phyloP scores from a whole-genome alignment of 352 stramenopile species.

The Globisporangium cystogenes region DNA sequence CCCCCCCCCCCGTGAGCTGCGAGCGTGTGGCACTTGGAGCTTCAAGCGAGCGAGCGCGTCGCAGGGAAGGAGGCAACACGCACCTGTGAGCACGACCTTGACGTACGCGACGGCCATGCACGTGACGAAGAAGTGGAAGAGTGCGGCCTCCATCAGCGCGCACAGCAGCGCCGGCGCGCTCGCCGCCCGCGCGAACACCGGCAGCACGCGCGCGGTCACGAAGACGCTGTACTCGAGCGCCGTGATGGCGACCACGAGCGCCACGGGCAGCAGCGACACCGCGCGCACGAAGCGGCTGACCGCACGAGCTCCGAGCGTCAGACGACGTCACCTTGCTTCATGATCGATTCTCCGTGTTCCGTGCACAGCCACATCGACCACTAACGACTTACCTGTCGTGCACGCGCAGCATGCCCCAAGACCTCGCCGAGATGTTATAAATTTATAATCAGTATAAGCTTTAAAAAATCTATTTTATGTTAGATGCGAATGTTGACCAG shows the following conservation, averaged over 20 bases:
- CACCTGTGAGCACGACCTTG: conserved; percentile 74
- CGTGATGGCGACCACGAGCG: conserved; percentile 53
- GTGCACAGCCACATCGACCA: no score
- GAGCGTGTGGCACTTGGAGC: no score
- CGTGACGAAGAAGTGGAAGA: conserved; percentile 58
- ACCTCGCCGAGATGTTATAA: background rate
- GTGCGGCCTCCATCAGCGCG: conserved; percentile 25
- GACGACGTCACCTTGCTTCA: no score
- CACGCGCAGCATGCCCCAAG: conserved; percentile 49
- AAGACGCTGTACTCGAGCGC: conserved; percentile 70
- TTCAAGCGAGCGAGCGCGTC: no score
- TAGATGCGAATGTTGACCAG: no score
- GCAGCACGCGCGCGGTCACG: conserved; percentile 43
- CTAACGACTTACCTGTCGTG: conserved; percentile 60
- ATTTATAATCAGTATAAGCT: no score
- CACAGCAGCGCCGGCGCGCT: conserved; percentile 12
- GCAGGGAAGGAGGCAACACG: background rate
- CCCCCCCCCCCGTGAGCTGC: no score
- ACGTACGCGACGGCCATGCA: conserved; percentile 59
- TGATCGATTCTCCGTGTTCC: no score
- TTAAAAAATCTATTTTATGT: no score
- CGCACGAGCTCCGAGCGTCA: no score
- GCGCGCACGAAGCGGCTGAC: conserved; percentile 50
- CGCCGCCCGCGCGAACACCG: conserved; percentile 13
- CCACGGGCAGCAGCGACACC: conserved; percentile 58